Base-by-base conservation (phyloP, 2,329 filamentous ascomycete species). In the Cladosporium halotolerans region DNA sequence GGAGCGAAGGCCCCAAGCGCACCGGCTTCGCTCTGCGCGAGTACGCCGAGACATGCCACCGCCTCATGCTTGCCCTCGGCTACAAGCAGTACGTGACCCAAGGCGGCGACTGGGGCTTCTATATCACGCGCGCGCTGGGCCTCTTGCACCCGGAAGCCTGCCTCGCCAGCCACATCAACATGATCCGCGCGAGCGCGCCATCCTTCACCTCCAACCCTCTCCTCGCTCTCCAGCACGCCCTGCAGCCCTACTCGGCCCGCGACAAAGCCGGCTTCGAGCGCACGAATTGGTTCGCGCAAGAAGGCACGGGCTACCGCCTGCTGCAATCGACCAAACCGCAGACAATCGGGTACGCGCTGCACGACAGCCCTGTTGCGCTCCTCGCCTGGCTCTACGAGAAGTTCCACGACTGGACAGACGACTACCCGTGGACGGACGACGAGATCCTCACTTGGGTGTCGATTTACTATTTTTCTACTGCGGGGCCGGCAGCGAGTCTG, bases 361-460 rank as follows among this genome's bases (percentile, higher is more conserved):
- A 80, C 0, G 86, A 90, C 64, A 84, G 79, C 6, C 88, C 88
- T 0, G 79, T 88, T 0, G 85, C 79, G 0, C 71, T 89, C 3
- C 73, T 92, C 1, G 81, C 85, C 0, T 93, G 88, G 88, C 83
- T 92, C 33, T 87, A 87, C 59, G 88, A 92, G 70, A 92, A 92
- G 66, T 71, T 92, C 36, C 81, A 85, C 59, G 83, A 87, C 60
- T 92, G 87, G 88, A 83, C 83, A 0, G 86, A 91, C 61, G 62
- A 61, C 1, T 89, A 89, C 63, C 72, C 79, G 0, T 91, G 86
- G 86, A 85, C 81, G 0, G 83, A 89, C 56, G 85, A 90, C 52
- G 86, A 91, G 70, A 77, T 91, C 8, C 70, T 88, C 23, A 88
- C 83, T 0, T 92, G 86, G 88, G 70, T 90, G 1, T 81, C 76